Conservation (phyloP, 805 yeast genomes). For the Brettanomyces custersianus region DNA sequence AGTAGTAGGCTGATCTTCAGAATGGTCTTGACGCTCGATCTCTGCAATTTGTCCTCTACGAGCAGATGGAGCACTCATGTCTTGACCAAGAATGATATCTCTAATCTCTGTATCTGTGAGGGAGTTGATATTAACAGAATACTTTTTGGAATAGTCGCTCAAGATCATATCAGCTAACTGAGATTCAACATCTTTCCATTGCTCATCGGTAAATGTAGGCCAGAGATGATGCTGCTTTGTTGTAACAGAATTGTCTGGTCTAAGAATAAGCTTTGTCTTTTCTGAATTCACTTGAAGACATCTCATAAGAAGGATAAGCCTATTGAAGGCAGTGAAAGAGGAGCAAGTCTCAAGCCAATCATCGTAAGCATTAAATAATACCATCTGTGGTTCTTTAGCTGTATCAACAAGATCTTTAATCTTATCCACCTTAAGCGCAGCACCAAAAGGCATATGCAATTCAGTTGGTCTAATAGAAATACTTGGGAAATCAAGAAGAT, state of each 20-base stretch:
- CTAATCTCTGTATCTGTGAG: conserved; percentile 90
- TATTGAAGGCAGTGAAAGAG: conserved; percentile 87
- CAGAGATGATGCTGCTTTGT: conserved; percentile 80
- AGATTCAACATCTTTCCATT: conserved; percentile 86
- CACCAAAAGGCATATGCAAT: conserved; percentile 78
- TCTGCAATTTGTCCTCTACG: conserved; percentile 80
- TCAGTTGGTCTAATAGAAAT: conserved; percentile 85
- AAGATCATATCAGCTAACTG: conserved; percentile 83
- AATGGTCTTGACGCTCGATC: conserved; percentile 42
- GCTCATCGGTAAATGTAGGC: conserved; percentile 85
- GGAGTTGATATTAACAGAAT: conserved; percentile 77
- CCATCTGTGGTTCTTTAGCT: conserved; percentile 92
- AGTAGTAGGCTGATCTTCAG: conserved; percentile 40
- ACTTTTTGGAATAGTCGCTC: conserved; percentile 74
- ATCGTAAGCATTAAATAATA: conserved; percentile 81
- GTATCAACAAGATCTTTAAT: conserved; percentile 67
- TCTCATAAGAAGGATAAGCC: conserved; percentile 74
- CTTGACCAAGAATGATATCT: conserved; percentile 91
- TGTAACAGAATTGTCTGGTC: conserved; percentile 62
- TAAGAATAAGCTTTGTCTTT: conserved; percentile 60
- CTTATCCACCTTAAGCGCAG: conserved; percentile 76
- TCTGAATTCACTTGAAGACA: conserved; percentile 75
- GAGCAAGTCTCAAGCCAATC: conserved; percentile 85
- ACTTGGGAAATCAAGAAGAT: conserved; percentile 94
- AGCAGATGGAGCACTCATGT: conserved; percentile 81